Base-by-base conservation (phyloP, 768 basidiomycete species). In the Terana coerulea region DNA sequence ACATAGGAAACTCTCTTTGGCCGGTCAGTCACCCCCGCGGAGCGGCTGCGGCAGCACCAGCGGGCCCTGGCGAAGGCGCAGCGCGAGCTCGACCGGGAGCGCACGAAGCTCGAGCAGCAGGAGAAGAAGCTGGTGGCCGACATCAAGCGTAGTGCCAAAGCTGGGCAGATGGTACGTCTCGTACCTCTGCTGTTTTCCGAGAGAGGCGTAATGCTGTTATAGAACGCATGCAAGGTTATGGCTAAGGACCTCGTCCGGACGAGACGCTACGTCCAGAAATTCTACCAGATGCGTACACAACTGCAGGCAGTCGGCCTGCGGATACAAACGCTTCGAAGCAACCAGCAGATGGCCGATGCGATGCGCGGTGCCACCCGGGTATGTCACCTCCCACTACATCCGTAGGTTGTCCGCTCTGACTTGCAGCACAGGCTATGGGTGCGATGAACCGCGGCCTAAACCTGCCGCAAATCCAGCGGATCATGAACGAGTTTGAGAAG, bases 171-270 rank as follows among this genome's bases (percentile, higher is more conserved):
- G 77, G 95, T 97, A 61, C 52, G 76, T 65, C 47, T 21, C 17
- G 17, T 44, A 33, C 45, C 25, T 12, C 26, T 36, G 24, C 7
- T 17, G 34, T 22, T 28, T 28, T 15, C 30, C 21, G 26, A 55
- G 46, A 49, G 45, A 47, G 55, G 47, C 58, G 57, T 62, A 59
- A 53, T 49, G 52, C 54, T 54, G 54, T 50, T 53, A 51, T 69
- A 98, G 95, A 93, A 92, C 66, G 93, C 95, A 19, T 98, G 95
- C 76, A 98, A 98, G 78, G 89, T 98, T 58, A 97, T 98, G 88
- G 97, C 97, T 22, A 98, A 97, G 69, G 97, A 99, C 66, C 86
- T 99, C 51, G 93, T 98, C 57, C 83, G 97, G 57, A 98, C 95
- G 10, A 79, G 97, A 43, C 82, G 90, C 63, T 98, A 99, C 66